These are phyloP conservation scores for Podila minutissima DNA, from an alignment of 192 early-diverging fungal genomes.

Conservation along the genomic window DNA sequence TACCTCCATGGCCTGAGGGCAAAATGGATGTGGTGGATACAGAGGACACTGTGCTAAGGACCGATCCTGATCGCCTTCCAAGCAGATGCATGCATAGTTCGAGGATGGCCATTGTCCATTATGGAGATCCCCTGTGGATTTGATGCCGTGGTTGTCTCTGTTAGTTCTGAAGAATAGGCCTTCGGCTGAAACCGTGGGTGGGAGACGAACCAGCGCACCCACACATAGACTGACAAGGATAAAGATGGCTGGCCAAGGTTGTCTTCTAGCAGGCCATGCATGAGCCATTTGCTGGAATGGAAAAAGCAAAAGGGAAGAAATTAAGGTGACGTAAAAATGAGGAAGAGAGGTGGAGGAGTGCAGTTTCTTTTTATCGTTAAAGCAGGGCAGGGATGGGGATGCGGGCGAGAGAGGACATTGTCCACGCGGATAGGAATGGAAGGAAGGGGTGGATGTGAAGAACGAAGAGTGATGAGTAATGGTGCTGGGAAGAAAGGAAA, in stretches of 20 bases:
- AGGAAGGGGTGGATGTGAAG: background rate
- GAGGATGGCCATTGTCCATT: background rate
- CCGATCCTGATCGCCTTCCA: background rate
- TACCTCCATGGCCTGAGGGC: background rate
- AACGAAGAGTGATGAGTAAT: no score
- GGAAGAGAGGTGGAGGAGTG: background rate
- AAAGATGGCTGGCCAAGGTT: background rate
- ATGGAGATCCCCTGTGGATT: background rate
- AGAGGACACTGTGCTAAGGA: background rate
- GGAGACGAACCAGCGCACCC: background rate
- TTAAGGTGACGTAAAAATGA: background rate
- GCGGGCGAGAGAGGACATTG: background rate
- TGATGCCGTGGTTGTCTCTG: background rate
- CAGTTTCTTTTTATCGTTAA: background rate
- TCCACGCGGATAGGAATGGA: background rate
- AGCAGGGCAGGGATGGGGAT: no score
- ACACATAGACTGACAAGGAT: background rate
- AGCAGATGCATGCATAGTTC: background rate
- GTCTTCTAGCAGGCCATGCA: background rate
- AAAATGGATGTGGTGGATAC: background rate
- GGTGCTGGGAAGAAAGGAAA: background rate
- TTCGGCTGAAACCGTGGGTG: background rate
- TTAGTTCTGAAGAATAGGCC: slow-evolving; percentile 1
- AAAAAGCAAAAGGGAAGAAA: background rate
- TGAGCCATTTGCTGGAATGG: slow-evolving; percentile 1